phyloP scores from a whole-genome alignment of 2,329 filamentous ascomycete species.

The Aureobasidium sp. region DNA sequence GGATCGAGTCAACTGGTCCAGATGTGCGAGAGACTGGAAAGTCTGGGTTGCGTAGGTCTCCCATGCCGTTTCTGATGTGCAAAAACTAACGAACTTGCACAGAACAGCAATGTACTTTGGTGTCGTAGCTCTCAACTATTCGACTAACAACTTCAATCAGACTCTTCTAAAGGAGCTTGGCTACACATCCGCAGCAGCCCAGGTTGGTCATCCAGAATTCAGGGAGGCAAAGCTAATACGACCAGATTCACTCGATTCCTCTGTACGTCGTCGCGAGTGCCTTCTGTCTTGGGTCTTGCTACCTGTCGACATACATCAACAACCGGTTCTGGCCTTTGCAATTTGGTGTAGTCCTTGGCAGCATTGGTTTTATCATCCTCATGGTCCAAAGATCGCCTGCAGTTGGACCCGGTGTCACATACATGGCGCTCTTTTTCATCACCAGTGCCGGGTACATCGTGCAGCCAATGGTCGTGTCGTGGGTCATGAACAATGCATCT shows the following conservation, averaged over 20 bases:
- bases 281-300: conserved; percentile 35
- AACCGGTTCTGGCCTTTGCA: conserved; percentile 49
- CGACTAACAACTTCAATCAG: conserved; percentile 33
- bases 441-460: conserved; percentile 46
- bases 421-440: conserved; percentile 49
- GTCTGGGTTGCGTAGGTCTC: conserved; percentile 9
- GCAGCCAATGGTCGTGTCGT: conserved; percentile 47
- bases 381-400: conserved; percentile 34
- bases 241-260: conserved; percentile 27
- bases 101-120: conserved; percentile 9
- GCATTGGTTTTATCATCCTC: conserved; percentile 49
- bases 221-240: neutral
- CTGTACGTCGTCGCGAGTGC: conserved; percentile 32
- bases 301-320: conserved; percentile 41
- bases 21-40: conserved; percentile 10
- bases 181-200: conserved; percentile 32
- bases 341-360: conserved; percentile 40
- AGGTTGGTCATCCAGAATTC: conserved; percentile 14
- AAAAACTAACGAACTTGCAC: neutral
- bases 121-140: conserved; percentile 39
- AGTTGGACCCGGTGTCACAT: conserved; percentile 36
- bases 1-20: conserved; percentile 39
- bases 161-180: conserved; percentile 35
- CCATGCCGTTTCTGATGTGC: neutral
- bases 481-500: conserved; percentile 49